phyloP scores from a whole-genome alignment of 306 rosid species.

The Lathyrus tuberosus region DNA sequence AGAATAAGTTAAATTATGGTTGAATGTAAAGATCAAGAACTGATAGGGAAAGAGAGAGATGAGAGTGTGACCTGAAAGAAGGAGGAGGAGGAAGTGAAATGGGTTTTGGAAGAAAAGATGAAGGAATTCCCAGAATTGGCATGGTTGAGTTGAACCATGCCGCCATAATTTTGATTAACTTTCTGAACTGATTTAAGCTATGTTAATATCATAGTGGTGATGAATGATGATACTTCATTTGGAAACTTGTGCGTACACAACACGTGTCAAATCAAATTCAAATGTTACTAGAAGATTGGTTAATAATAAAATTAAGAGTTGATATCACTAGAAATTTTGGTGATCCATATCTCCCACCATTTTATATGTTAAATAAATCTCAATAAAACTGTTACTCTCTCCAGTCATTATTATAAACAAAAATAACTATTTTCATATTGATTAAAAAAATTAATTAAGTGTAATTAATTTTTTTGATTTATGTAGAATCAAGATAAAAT shows the following conservation, averaged over 20 bases:
- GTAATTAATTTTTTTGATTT: no score
- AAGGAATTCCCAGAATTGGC: slow-evolving; percentile 36
- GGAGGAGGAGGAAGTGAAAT: slow-evolving; percentile 38
- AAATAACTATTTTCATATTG: no score
- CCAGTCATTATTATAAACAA: no score
- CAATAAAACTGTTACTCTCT: no score
- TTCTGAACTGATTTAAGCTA: slow-evolving; percentile 30
- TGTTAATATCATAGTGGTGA: background rate
- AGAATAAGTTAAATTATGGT: slow-evolving; percentile 8
- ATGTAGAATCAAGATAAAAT: no score
- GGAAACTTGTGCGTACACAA: background rate
- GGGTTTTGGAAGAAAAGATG: slow-evolving; percentile 38
- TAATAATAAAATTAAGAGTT: no score
- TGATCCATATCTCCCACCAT: no score
- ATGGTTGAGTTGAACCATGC: slow-evolving; percentile 39
- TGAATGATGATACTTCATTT: background rate
- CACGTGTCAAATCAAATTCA: slow-evolving; percentile 29
- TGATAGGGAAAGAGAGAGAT: background rate
- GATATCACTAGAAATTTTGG: no score
- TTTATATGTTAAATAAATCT: no score
- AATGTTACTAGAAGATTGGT: no score
- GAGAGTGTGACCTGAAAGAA: slow-evolving; percentile 51
- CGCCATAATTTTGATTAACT: slow-evolving; percentile 20
- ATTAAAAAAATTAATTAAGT: no score
- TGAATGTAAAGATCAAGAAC: background rate